Evolutionary conservation across 371 early-diverging fungal genomes (phyloP).

Genomic region (Rhizopus microsporus): DNA sequence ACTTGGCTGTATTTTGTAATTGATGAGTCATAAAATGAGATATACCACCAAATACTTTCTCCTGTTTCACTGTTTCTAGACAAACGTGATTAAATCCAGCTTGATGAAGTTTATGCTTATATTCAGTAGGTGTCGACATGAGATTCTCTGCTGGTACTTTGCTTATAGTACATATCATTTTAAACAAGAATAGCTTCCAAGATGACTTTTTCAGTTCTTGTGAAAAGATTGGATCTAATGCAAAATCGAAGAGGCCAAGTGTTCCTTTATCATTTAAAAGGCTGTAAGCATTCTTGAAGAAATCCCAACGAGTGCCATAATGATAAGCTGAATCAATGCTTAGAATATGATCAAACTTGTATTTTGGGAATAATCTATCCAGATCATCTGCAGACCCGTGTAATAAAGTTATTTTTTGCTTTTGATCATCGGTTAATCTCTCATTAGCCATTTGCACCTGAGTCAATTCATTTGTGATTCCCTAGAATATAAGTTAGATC

Average conservation of each 20-base stretch:
- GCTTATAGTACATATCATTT: slow-evolving; percentile 11
- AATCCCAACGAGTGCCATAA: slow-evolving; percentile 52
- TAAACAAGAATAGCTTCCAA: slow-evolving; percentile 8
- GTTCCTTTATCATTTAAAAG: slow-evolving; percentile 34
- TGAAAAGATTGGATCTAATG: slow-evolving; percentile 20
- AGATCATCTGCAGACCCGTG: slow-evolving; percentile 42
- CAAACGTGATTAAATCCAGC: slow-evolving; percentile 22
- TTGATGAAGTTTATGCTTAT: slow-evolving; percentile 11
- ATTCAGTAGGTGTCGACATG: slow-evolving; percentile 24
- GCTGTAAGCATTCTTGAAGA: slow-evolving; percentile 34
- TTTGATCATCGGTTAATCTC: slow-evolving; percentile 2
- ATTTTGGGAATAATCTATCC: slow-evolving; percentile 1
- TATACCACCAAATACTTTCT: slow-evolving; percentile 31
- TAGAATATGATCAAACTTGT: slow-evolving; percentile 42
- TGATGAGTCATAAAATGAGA: slow-evolving; percentile 12
- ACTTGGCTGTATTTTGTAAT: background rate
- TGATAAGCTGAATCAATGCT: slow-evolving; percentile 65
- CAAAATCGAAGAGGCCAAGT: slow-evolving; percentile 45
- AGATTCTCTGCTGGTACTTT: slow-evolving; percentile 35
- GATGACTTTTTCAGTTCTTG: slow-evolving; percentile 11
- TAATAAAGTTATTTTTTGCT: slow-evolving; percentile 14
- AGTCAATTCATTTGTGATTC: slow-evolving; percentile 45
- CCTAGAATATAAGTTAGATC: slow-evolving; percentile 22
- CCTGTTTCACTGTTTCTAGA: slow-evolving; percentile 11
- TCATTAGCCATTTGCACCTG: slow-evolving; percentile 36